A percentile compares a stretch with the other conserved stretches of the same genome.
phyloP scores from a whole-genome alignment of 1,139 yeast species.

The Diutina pseudorugosa region DNA sequence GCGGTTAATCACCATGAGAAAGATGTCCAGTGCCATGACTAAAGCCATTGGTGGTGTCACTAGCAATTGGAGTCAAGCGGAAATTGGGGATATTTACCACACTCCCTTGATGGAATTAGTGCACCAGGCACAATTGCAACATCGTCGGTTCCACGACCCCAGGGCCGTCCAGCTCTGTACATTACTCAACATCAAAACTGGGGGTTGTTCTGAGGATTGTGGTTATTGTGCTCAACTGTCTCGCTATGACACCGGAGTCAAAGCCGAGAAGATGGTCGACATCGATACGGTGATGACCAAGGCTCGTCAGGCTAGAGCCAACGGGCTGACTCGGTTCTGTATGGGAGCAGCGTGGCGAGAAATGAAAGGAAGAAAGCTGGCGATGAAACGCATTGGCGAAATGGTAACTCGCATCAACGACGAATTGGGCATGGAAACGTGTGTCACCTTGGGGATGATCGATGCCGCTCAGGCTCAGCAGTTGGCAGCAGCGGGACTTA shows the following conservation, averaged over 20 bases:
- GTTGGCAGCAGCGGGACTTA: constrained; percentile 57
- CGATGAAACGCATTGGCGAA: constrained; percentile 45
- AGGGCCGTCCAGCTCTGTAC: constrained; percentile 66
- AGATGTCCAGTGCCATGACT: neutral
- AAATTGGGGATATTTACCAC: constrained; percentile 45
- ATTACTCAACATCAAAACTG: constrained; percentile 60
- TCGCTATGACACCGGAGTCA: constrained; percentile 53
- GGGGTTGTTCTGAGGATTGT: constrained; percentile 78
- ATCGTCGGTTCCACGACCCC: constrained; percentile 57
- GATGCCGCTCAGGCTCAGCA: constrained; percentile 45
- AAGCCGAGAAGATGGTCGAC: constrained; percentile 52
- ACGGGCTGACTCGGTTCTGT: constrained; percentile 71
- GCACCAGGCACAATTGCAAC: constrained; percentile 52
- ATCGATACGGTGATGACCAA: constrained; percentile 51
- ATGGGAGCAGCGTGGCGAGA: constrained; percentile 90
- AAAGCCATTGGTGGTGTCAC: neutral
- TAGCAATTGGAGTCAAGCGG: constrained; percentile 42
- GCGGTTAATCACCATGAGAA: neutral
- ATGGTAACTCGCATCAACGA: constrained; percentile 54
- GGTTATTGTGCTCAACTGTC: constrained; percentile 71
- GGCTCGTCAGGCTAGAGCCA: constrained; percentile 52
- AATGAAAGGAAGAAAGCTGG: constrained; percentile 67
- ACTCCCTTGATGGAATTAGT: constrained; percentile 58
- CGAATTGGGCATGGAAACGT: constrained; percentile 60
- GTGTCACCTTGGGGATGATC: constrained; percentile 76